These are phyloP conservation scores for Lablab purpureus DNA, from an alignment of 306 rosid genomes.

Conservation along the genomic window DNA sequence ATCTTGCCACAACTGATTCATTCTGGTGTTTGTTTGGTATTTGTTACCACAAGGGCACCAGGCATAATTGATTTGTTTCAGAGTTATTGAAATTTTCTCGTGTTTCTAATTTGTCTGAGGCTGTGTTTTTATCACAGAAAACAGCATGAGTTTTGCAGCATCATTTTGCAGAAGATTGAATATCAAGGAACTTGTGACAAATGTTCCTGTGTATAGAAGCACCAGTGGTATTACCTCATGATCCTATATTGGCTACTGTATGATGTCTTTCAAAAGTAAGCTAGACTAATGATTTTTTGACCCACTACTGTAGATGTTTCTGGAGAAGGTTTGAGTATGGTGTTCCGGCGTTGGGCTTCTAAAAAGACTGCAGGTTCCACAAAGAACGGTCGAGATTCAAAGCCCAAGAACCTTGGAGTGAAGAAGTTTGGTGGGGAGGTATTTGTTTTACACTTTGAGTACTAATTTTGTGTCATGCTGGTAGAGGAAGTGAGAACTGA, in stretches of 20 bases:
- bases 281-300: slow-evolving; percentile 36
- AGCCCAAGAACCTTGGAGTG: slow-evolving; percentile 93
- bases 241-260: slow-evolving; percentile 32
- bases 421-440: slow-evolving; percentile 97
- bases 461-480: slow-evolving; percentile 4
- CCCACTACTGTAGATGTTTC: slow-evolving; percentile 60
- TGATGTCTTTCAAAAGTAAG: slow-evolving; percentile 3
- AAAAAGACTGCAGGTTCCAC: slow-evolving; percentile 89
- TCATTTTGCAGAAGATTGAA: slow-evolving; percentile 70
- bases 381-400: slow-evolving; percentile 92
- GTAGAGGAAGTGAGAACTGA: slow-evolving; percentile 14
- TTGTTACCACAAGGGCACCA: slow-evolving; percentile 8
- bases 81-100: not conserved
- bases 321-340: slow-evolving; percentile 75
- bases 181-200: slow-evolving; percentile 68
- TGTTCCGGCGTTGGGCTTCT: slow-evolving; percentile 90
- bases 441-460: slow-evolving; percentile 48
- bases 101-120: slow-evolving; percentile 39
- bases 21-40: not conserved
- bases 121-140: slow-evolving; percentile 22
- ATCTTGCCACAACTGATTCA: slow-evolving; percentile 23
- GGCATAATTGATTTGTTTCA: slow-evolving; percentile 2
- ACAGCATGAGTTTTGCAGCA: slow-evolving; percentile 63
- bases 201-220: slow-evolving; percentile 66
- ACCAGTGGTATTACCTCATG: slow-evolving; percentile 58